Evolutionary conservation across 805 yeast species (phyloP).

Genomic region (Cyberlindnera misumaiensis): DNA sequence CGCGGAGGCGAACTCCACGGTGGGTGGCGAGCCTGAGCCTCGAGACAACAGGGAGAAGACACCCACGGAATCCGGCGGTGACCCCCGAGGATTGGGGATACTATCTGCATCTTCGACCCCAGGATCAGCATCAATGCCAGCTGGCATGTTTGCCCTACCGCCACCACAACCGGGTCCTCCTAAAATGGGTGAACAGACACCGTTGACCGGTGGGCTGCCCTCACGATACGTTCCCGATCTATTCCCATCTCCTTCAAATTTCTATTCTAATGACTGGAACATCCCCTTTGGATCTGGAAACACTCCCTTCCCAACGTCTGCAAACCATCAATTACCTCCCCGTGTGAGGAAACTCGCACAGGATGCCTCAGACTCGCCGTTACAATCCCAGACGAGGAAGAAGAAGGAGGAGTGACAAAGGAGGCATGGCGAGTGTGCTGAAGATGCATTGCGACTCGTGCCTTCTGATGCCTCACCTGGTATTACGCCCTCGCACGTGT

Average conservation of each 20-base stretch:
- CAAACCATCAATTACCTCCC: slow-evolving; percentile 3
- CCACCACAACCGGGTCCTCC: slow-evolving; percentile 25
- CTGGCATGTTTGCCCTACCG: slow-evolving; percentile 26
- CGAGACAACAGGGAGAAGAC: slow-evolving; percentile 6
- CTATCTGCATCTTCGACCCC: slow-evolving; percentile 24
- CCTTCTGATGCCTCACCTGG: no score
- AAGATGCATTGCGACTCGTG: no score
- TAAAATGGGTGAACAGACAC: slow-evolving; percentile 54
- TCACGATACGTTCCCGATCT: slow-evolving; percentile 64
- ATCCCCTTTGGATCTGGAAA: slow-evolving; percentile 36
- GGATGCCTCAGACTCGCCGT: slow-evolving; percentile 1
- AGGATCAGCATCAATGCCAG: slow-evolving; percentile 27
- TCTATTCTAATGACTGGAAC: slow-evolving; percentile 57
- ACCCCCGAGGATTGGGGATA: slow-evolving; percentile 14
- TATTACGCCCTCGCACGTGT: no score
- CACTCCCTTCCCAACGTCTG: slow-evolving; percentile 30
- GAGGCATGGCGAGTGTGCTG: no score
- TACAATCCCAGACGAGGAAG: not conserved
- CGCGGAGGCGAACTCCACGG: slow-evolving; percentile 6
- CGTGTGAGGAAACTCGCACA: slow-evolving; percentile 1
- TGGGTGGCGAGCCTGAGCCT: not conserved
- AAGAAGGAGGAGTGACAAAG: no score
- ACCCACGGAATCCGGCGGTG: slow-evolving; percentile 12
- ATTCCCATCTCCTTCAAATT: slow-evolving; percentile 77
- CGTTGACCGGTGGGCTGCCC: slow-evolving; percentile 62